A percentile compares a stretch with the other conserved stretches of the same genome.
These are phyloP conservation scores for Dichotomopilus funicola DNA, from an alignment of 2,329 filamentous ascomycete species.

Conservation along the genomic window DNA sequence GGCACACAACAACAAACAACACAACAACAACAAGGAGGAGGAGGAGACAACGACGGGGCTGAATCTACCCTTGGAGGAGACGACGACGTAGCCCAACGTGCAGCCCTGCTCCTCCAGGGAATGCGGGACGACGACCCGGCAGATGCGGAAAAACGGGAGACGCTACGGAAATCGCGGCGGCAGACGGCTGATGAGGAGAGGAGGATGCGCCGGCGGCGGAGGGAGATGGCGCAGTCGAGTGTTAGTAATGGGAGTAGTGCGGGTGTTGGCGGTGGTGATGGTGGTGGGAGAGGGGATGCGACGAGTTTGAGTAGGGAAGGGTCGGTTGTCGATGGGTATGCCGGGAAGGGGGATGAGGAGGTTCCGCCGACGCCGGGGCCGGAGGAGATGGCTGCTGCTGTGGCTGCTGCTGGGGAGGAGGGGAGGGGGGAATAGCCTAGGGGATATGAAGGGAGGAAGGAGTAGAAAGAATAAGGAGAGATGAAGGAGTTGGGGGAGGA, in stretches of 20 bases:
- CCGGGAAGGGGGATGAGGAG: constrained; percentile 10
- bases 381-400: constrained; percentile 19
- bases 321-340: constrained; percentile 30
- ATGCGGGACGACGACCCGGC: constrained; percentile 61
- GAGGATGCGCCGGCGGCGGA: constrained; percentile 57
- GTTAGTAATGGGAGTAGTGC: constrained; percentile 31
- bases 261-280: constrained; percentile 41
- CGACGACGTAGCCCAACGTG: constrained; percentile 77
- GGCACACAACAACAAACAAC: constrained; percentile 23
- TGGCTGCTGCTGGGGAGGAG: constrained; percentile 12
- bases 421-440: background rate
- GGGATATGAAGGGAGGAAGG: background rate
- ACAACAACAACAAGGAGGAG: background rate
- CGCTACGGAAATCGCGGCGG: constrained; percentile 52
- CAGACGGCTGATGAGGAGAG: constrained; percentile 78
- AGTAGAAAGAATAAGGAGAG: background rate
- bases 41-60: constrained; percentile 26
- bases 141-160: constrained; percentile 49
- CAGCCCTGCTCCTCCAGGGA: constrained; percentile 75
- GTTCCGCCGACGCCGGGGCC: constrained; percentile 22
- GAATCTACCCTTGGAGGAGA: constrained; percentile 25
- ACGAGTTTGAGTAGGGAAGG: constrained; percentile 10
- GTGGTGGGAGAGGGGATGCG: constrained; percentile 20
- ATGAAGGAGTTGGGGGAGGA: background rate
- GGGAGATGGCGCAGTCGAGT: constrained; percentile 50